phyloP scores from a whole-genome alignment of 176 grass and related monocot genomes.

The Juncus effusus region DNA sequence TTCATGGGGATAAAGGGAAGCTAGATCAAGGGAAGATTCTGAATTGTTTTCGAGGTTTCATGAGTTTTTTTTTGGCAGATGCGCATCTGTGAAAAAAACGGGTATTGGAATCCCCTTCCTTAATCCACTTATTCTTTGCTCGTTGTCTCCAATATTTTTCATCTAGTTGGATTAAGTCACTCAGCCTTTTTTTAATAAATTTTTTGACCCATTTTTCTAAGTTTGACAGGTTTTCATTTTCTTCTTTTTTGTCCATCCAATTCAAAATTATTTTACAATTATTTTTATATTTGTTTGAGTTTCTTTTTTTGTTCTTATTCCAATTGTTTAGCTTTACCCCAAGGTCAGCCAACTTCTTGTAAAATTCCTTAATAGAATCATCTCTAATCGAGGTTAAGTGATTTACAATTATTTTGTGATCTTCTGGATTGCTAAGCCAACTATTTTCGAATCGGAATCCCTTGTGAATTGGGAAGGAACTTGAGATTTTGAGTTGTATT shows the following conservation, averaged over 20 bases:
- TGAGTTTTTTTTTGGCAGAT: neutral
- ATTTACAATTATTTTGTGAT: neutral
- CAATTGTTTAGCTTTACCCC: neutral
- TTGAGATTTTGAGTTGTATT: neutral
- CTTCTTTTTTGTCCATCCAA: neutral
- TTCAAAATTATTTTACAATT: neutral
- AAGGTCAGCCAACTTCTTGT: neutral
- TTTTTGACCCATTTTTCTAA: neutral
- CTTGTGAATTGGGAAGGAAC: neutral
- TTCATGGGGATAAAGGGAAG: neutral
- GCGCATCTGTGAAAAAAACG: neutral
- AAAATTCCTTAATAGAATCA: neutral
- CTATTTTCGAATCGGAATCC: neutral
- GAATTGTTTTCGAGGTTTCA: neutral
- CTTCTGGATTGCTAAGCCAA: neutral
- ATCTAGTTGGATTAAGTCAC: too few relatives aligned
- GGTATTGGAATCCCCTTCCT: neutral
- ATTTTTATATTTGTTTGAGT: neutral
- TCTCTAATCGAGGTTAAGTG: neutral
- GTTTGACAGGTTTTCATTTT: neutral
- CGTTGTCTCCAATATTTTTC: too few relatives aligned
- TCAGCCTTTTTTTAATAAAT: neutral
- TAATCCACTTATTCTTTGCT: neutral
- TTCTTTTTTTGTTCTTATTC: neutral
- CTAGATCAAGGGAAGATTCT: too few relatives aligned